Percentiles rank a stretch among this genome's conserved stretches.
Evolutionary conservation across 2,329 filamentous ascomycete species (phyloP).

Genomic region (Colletotrichum horii): DNA sequence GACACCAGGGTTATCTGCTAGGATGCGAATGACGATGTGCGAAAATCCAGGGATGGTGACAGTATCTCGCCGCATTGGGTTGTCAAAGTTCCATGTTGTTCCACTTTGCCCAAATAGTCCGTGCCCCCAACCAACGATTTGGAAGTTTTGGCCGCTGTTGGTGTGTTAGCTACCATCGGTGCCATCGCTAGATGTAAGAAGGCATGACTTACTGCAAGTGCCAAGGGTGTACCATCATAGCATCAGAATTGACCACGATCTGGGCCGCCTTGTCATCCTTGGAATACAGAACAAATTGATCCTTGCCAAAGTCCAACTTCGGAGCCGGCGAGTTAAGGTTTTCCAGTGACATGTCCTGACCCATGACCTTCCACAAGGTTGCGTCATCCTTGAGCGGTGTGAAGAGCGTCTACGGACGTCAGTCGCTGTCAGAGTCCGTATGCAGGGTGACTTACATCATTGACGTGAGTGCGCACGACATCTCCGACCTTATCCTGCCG

Average conservation of each 20-base stretch:
- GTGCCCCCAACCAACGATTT: slow-evolving; percentile 41
- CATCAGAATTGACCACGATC: slow-evolving; percentile 26
- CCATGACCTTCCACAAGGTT: slow-evolving; percentile 10
- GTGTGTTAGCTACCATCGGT: background rate
- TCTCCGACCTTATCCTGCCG: slow-evolving; percentile 4
- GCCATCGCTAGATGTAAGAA: too few species aligned
- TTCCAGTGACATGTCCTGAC: slow-evolving; percentile 3
- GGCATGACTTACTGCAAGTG: slow-evolving; percentile 23
- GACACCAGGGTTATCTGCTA: slow-evolving; percentile 61
- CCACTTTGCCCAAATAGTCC: slow-evolving; percentile 35
- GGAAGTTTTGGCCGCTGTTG: slow-evolving; percentile 54
- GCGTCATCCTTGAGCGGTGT: slow-evolving; percentile 18
- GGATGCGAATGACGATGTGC: slow-evolving; percentile 57
- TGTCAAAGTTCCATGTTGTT: slow-evolving; percentile 30
- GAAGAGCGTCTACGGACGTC: slow-evolving; percentile 17
- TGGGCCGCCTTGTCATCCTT: slow-evolving; percentile 24
- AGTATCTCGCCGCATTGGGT: slow-evolving; percentile 45
- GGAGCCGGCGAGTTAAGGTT: slow-evolving; percentile 11
- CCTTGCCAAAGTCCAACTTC: slow-evolving; percentile 11
- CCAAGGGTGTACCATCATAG: slow-evolving; percentile 28
- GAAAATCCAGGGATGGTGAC: slow-evolving; percentile 58
- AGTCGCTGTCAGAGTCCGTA: accelerated
- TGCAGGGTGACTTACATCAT: background rate
- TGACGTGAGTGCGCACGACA: slow-evolving; percentile 10
- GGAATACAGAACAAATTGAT: slow-evolving; percentile 22